phyloP scores from a whole-genome alignment of 2,329 filamentous ascomycete genomes.

The Verticillium nonalfalfae region DNA sequence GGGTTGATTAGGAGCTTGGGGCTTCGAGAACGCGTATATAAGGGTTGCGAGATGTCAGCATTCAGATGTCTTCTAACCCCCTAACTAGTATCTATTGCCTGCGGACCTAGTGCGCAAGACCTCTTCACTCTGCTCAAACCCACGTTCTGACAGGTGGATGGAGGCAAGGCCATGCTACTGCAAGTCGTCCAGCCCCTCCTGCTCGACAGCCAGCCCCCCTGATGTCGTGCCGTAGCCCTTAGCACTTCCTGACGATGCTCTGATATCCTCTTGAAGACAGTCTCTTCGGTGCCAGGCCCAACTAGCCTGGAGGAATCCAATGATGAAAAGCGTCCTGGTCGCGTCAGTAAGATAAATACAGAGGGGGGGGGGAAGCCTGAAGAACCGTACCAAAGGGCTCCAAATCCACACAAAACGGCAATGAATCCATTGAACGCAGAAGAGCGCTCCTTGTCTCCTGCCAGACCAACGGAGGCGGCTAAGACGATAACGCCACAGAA shows the following conservation, averaged over 20 bases:
- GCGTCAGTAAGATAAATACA: neutral
- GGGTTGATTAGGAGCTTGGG: too few species aligned
- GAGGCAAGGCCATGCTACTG: neutral
- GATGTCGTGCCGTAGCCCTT: neutral
- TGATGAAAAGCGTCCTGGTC: neutral
- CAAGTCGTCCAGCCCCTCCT: neutral
- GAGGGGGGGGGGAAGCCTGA: too few species aligned
- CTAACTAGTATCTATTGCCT: too few species aligned
- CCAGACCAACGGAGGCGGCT: neutral
- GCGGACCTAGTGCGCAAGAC: too few species aligned
- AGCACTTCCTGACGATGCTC: neutral
- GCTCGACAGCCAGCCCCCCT: neutral
- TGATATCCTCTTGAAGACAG: neutral
- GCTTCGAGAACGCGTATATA: too few species aligned
- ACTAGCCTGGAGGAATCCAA: neutral
- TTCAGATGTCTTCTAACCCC: too few species aligned
- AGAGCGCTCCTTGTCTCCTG: neutral
- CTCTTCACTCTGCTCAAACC: too few species aligned
- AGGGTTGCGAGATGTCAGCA: too few species aligned
- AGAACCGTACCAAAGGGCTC: neutral
- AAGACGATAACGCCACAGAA: neutral
- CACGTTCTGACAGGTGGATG: too few species aligned
- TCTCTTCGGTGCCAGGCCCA: neutral
- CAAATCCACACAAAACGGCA: neutral
- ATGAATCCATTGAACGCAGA: neutral